Percentiles rank a stretch among this genome's conserved stretches.
Conservation (phyloP, 176 grass and related monocot species). For the Carex pumila region DNA sequence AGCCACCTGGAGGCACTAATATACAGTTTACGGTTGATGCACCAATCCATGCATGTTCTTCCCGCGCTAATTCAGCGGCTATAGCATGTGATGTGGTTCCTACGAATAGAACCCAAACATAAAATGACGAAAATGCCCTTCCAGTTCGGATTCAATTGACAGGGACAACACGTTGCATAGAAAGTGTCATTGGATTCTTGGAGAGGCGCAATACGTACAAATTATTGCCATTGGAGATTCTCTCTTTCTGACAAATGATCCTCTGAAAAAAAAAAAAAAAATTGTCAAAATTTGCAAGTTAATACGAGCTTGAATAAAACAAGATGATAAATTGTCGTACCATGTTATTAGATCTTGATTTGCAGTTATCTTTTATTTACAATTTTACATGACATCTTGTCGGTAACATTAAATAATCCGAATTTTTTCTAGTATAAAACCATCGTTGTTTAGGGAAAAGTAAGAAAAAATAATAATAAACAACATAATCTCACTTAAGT, state of each 20-base stretch:
- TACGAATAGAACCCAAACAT: neutral
- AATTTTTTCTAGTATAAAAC: too few relatives aligned
- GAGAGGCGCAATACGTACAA: neutral
- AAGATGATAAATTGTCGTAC: too few relatives aligned
- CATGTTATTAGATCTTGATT: too few relatives aligned
- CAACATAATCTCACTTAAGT: too few relatives aligned
- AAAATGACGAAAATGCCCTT: neutral
- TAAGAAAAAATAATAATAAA: too few relatives aligned
- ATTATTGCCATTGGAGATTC: neutral
- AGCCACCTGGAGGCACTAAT: neutral
- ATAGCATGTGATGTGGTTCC: neutral
- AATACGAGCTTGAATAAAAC: neutral
- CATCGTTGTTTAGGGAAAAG: too few relatives aligned
- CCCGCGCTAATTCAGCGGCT: constrained; percentile 5
- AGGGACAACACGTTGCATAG: neutral
- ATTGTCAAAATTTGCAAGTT: neutral
- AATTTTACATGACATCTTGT: too few relatives aligned
- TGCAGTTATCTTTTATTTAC: too few relatives aligned
- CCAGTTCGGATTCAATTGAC: neutral
- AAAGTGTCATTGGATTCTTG: neutral
- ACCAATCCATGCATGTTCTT: neutral
- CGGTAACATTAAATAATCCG: too few relatives aligned
- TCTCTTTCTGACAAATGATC: neutral
- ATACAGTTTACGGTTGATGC: neutral
- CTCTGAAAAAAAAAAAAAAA: neutral